These are phyloP conservation scores for Coccomyxa subellipsoidea DNA, from an alignment of 163 green algal genomes.

Conservation along the genomic window DNA sequence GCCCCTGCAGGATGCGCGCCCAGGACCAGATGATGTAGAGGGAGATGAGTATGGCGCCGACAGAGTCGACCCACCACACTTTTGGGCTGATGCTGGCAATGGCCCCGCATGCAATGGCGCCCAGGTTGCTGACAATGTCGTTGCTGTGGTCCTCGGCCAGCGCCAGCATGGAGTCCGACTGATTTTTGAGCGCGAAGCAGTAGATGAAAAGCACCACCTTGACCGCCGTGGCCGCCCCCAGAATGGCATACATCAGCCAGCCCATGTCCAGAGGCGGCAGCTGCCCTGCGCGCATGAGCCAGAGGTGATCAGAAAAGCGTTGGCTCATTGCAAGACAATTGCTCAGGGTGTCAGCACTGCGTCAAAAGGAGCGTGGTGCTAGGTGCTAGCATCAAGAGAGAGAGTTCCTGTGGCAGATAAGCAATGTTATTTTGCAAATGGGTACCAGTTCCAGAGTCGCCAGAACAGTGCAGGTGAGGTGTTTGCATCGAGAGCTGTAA, in stretches of 20 bases:
- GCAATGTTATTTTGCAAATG: too few relatives aligned
- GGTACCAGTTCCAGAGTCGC: too few relatives aligned
- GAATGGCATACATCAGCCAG: slow-evolving; percentile 56
- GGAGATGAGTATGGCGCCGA: slow-evolving; percentile 48
- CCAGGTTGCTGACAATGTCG: slow-evolving; percentile 33
- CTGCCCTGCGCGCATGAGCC: slow-evolving; percentile 46
- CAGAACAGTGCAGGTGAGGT: too few relatives aligned
- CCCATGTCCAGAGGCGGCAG: slow-evolving; percentile 48
- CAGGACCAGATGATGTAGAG: slow-evolving; percentile 58
- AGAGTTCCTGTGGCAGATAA: too few relatives aligned
- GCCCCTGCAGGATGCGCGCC: slow-evolving; percentile 44
- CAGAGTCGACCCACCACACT: slow-evolving; percentile 56
- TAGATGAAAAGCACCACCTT: slow-evolving; percentile 53
- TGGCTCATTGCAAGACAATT: too few relatives aligned
- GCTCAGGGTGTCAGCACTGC: too few relatives aligned
- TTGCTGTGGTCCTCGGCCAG: slow-evolving; percentile 48
- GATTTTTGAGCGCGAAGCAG: slow-evolving; percentile 40
- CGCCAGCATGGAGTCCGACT: slow-evolving; percentile 25
- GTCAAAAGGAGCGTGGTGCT: too few relatives aligned
- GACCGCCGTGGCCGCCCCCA: slow-evolving; percentile 48
- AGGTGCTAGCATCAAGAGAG: too few relatives aligned
- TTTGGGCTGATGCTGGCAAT: slow-evolving; percentile 15
- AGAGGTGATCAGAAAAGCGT: too few relatives aligned
- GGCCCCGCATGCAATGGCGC: slow-evolving; percentile 31
- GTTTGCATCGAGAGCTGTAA: too few relatives aligned